phyloP scores from a whole-genome alignment of 1,284 basidiomycete genomes.

The Chalciporus sp. region DNA sequence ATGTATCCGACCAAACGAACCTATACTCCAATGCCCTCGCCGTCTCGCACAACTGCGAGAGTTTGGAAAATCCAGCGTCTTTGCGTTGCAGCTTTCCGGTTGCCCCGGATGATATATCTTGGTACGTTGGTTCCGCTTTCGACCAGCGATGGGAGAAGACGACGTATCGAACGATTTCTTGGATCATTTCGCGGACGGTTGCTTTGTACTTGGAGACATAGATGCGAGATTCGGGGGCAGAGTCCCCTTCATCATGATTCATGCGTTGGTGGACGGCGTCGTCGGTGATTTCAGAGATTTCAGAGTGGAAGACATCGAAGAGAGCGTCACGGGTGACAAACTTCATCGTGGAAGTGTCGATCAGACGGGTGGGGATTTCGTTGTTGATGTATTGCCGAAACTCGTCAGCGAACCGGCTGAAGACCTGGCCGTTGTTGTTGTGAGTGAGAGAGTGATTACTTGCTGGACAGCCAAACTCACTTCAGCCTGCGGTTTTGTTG shows the following conservation, averaged over 20 bases:
- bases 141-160: conserved; percentile 34
- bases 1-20: conserved; percentile 32
- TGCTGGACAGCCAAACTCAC: background rate
- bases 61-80: conserved; percentile 15
- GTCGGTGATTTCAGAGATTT: conserved; percentile 23
- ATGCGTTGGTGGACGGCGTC: conserved; percentile 14
- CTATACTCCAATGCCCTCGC: conserved; percentile 17
- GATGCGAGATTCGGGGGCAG: conserved; percentile 14
- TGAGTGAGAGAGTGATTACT: background rate
- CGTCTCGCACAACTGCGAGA: conserved; percentile 23
- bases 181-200: conserved; percentile 23
- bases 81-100: conserved; percentile 4
- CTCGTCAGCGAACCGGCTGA: conserved; percentile 14
- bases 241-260: background rate
- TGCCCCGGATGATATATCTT: conserved; percentile 9
- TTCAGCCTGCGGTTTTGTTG: background rate
- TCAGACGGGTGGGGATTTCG: conserved; percentile 29
- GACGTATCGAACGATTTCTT: conserved; percentile 24
- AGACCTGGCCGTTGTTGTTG: background rate
- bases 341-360: conserved; percentile 24
- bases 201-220: conserved; percentile 17
- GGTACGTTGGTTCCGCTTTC: conserved; percentile 24
- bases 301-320: conserved; percentile 18
- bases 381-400: conserved; percentile 27
- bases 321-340: conserved; percentile 24